These are phyloP conservation scores for Neopestalotiopsis sp. DNA, from an alignment of 2,329 filamentous ascomycete species.

Conservation along the genomic window DNA sequence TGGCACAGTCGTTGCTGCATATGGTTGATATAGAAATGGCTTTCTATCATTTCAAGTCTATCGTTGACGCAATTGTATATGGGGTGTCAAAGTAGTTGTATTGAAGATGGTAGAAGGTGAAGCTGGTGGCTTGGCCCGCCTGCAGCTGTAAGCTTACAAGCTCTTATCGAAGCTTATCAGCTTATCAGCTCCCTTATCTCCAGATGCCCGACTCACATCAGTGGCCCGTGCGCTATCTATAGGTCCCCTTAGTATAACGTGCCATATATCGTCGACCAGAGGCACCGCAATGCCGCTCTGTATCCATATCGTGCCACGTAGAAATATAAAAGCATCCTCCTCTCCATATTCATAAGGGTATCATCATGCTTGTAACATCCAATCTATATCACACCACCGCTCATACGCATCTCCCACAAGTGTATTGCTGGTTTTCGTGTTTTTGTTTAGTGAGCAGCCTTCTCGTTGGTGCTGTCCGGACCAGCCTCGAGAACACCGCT, in stretches of 20 bases:
- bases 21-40: no score
- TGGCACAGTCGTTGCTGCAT: no score
- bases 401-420: background rate
- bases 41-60: no score
- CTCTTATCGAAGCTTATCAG: no score
- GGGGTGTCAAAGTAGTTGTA: no score
- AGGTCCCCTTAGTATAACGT: background rate
- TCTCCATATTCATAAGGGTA: background rate
- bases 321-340: background rate
- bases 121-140: no score
- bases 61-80: no score
- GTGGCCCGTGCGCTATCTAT: no score
- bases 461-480: background rate
- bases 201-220: no score
- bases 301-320: background rate
- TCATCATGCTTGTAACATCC: background rate
- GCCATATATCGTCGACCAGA: background rate
- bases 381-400: background rate
- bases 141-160: no score
- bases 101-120: no score
- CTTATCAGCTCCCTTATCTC: no score
- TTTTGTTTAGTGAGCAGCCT: constrained; percentile 8
- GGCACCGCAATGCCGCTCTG: background rate
- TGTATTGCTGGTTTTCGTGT: background rate
- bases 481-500: constrained; percentile 3